These are phyloP conservation scores for Cercospora janseana DNA, from an alignment of 2,329 filamentous ascomycete species.

Conservation along the genomic window DNA sequence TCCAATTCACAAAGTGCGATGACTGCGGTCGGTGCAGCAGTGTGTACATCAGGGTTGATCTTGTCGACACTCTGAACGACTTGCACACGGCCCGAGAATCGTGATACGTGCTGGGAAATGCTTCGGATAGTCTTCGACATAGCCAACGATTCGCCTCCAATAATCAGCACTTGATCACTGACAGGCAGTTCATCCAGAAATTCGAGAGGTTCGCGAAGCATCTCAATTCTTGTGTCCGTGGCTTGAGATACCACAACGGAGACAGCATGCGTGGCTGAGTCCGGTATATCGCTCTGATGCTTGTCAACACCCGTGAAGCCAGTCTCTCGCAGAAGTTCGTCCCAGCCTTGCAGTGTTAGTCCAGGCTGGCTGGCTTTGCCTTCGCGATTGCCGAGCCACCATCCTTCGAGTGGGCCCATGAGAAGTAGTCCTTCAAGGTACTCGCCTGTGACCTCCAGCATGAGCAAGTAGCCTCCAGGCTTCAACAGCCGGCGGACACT, in stretches of 20 bases:
- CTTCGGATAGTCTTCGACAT: slow-evolving; percentile 19
- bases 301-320: slow-evolving; percentile 40
- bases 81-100: slow-evolving; percentile 20
- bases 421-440: slow-evolving; percentile 17
- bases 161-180: slow-evolving; percentile 22
- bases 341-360: slow-evolving; percentile 36
- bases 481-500: slow-evolving; percentile 31
- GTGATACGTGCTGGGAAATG: slow-evolving; percentile 20
- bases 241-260: slow-evolving; percentile 24
- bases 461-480: slow-evolving; percentile 30
- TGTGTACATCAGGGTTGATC: slow-evolving; percentile 17
- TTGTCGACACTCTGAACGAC: slow-evolving; percentile 21
- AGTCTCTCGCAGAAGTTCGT: slow-evolving; percentile 31
- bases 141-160: slow-evolving; percentile 21
- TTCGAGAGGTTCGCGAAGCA: slow-evolving; percentile 22
- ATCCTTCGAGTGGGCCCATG: slow-evolving; percentile 22
- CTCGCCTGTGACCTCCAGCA: slow-evolving; percentile 28
- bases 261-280: slow-evolving; percentile 17
- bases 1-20: slow-evolving; percentile 25
- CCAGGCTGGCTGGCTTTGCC: slow-evolving; percentile 32
- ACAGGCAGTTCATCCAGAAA: slow-evolving; percentile 20
- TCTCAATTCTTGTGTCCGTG: slow-evolving; percentile 19
- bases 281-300: slow-evolving; percentile 21
- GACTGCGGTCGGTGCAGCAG: slow-evolving; percentile 14
- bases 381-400: slow-evolving; percentile 30